A percentile compares a stretch with the other conserved stretches of the same genome.
Conservation (phyloP, 306 rosid genomes). For the Cucurbita argyrosperma region DNA sequence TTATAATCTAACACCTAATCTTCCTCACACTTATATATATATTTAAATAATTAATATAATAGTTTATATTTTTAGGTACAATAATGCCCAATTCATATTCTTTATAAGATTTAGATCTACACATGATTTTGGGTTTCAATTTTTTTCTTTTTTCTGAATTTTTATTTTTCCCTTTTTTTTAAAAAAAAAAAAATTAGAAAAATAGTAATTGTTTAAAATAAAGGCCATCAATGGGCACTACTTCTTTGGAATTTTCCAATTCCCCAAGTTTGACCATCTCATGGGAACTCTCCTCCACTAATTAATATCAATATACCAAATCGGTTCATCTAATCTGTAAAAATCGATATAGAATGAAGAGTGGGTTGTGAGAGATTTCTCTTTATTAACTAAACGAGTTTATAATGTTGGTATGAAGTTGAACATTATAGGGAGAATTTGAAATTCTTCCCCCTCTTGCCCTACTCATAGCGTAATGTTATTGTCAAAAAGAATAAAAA, state of each 20-base stretch:
- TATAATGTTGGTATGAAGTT: no score
- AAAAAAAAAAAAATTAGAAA: background rate
- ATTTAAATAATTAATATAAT: background rate
- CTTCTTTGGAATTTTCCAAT: conserved; percentile 31
- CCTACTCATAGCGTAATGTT: background rate
- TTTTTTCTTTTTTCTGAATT: background rate
- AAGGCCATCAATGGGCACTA: conserved; percentile 26
- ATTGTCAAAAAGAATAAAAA: background rate
- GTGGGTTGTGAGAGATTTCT: no score
- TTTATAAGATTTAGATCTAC: background rate
- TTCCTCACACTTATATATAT: background rate
- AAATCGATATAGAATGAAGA: no score
- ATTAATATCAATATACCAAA: background rate
- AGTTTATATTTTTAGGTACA: background rate
- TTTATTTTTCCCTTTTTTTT: no score
- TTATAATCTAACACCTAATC: conserved; percentile 5
- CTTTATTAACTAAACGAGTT: no score
- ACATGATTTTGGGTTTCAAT: background rate
- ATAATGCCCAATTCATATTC: background rate
- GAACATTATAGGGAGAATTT: no score
- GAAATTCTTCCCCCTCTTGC: no score
- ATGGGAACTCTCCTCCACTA: conserved; percentile 3
- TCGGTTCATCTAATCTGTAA: no score
- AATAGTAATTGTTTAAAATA: conserved; percentile 20
- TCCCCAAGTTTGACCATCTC: conserved; percentile 22